These are phyloP conservation scores for Pseudogymnoascus sp. DNA, from an alignment of 2,329 filamentous ascomycete species.

Conservation along the genomic window DNA sequence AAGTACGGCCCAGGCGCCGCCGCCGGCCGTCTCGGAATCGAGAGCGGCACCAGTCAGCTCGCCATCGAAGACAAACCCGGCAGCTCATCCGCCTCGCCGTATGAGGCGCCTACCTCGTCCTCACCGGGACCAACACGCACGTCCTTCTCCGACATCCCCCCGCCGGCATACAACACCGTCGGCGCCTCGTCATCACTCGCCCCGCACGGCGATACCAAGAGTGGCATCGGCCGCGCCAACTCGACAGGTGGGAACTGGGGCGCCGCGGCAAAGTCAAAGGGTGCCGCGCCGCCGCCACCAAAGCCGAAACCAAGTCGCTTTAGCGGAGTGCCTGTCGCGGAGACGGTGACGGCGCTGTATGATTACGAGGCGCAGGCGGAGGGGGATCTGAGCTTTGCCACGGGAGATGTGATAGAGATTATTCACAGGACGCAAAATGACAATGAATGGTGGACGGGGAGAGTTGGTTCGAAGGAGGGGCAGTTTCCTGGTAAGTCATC, in stretches of 20 bases:
- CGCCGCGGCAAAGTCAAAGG: slow-evolving; percentile 58
- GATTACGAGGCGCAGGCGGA: slow-evolving; percentile 95
- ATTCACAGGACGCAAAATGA: slow-evolving; percentile 72
- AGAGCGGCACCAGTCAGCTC: slow-evolving; percentile 16
- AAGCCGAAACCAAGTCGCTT: slow-evolving; percentile 74
- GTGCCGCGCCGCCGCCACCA: slow-evolving; percentile 55
- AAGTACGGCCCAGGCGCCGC: slow-evolving; percentile 12
- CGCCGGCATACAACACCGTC: slow-evolving; percentile 56
- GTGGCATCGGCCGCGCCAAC: slow-evolving; percentile 30
- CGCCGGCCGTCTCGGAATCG: slow-evolving; percentile 19
- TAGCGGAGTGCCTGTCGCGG: slow-evolving; percentile 53
- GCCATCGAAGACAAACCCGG: slow-evolving; percentile 16
- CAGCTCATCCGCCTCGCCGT: slow-evolving; percentile 7
- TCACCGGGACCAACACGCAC: slow-evolving; percentile 15
- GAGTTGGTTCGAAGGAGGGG: slow-evolving; percentile 67
- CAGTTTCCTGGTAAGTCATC: slow-evolving; percentile 78
- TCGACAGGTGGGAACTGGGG: slow-evolving; percentile 34
- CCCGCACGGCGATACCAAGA: slow-evolving; percentile 15
- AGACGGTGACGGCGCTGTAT: slow-evolving; percentile 84
- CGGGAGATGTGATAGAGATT: slow-evolving; percentile 87
- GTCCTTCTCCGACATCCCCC: slow-evolving; percentile 48
- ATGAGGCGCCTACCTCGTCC: background rate
- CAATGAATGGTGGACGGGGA: slow-evolving; percentile 96
- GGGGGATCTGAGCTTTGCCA: slow-evolving; percentile 81
- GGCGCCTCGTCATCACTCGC: slow-evolving; percentile 32